Percentiles rank a stretch among this genome's conserved stretches.
These are phyloP conservation scores for Calvatia gigantea DNA, from an alignment of 768 basidiomycete species.

Conservation along the genomic window DNA sequence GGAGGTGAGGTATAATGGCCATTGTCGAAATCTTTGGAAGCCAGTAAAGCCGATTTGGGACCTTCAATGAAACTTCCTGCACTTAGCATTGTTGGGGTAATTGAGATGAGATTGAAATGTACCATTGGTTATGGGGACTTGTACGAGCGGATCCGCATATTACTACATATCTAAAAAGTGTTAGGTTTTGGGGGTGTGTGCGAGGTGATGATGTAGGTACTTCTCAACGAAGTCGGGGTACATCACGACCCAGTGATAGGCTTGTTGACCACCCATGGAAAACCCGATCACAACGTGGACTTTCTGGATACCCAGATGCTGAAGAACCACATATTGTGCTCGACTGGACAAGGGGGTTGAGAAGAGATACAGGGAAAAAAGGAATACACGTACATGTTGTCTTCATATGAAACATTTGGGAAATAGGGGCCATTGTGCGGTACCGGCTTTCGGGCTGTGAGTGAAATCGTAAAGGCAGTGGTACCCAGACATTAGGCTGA, in stretches of 20 bases:
- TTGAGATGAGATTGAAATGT: constrained; percentile 7
- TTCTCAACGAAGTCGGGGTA: constrained; percentile 53
- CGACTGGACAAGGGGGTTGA: constrained; percentile 28
- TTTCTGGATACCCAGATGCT: constrained; percentile 42
- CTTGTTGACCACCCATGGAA: constrained; percentile 61
- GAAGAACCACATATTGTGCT: constrained; percentile 52
- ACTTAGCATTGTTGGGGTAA: too few relatives aligned
- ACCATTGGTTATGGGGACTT: constrained; percentile 55
- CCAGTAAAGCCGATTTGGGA: constrained; percentile 48
- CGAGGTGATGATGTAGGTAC: constrained; percentile 28
- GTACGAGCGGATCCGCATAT: constrained; percentile 56
- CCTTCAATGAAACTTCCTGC: constrained; percentile 63
- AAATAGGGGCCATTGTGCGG: constrained; percentile 61
- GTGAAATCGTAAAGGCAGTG: not conserved
- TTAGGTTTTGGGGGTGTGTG: not conserved
- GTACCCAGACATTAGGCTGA: constrained; percentile 19
- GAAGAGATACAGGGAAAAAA: not conserved
- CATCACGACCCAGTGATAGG: constrained; percentile 54
- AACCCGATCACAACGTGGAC: constrained; percentile 49
- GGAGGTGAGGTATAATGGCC: constrained; percentile 49
- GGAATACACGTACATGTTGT: constrained; percentile 46
- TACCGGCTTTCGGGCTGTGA: constrained; percentile 32
- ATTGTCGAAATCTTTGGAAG: constrained; percentile 51
- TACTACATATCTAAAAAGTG: constrained; percentile 38
- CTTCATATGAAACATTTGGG: constrained; percentile 51